A percentile compares a stretch with the other conserved stretches of the same genome.
These are phyloP conservation scores for Rhizopus arrhizus DNA, from an alignment of 371 early-diverging fungal species.

Conservation along the genomic window DNA sequence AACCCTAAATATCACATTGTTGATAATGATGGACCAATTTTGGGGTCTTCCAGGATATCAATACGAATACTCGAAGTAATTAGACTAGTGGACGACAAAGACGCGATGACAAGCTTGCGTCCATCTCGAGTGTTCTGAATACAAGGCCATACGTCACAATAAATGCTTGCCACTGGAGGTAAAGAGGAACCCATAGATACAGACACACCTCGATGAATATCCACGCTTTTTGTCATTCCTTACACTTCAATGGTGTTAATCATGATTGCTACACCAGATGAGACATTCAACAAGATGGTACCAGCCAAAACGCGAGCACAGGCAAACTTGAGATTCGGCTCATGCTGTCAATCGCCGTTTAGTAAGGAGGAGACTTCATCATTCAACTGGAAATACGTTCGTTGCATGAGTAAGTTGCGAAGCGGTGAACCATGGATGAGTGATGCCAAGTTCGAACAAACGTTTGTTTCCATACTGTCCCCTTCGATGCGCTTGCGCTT, in stretches of 20 bases:
- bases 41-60: conserved; percentile 4
- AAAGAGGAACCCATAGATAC: not conserved
- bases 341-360: conserved; percentile 5
- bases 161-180: conserved; percentile 3
- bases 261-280: conserved; percentile 24
- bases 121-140: conserved; percentile 8
- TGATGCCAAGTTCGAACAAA: conserved; percentile 1
- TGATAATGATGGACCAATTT: conserved; percentile 5
- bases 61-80: conserved; percentile 16
- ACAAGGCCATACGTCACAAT: conserved; percentile 16
- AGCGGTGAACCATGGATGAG: conserved; percentile 3
- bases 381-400: not conserved
- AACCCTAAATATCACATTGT: too few species aligned
- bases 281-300: conserved; percentile 17
- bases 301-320: conserved; percentile 22
- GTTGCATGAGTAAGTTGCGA: not conserved
- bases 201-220: conserved; percentile 12
- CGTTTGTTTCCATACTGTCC: not conserved
- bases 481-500: not conserved
- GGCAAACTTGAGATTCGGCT: conserved; percentile 5
- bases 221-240: conserved; percentile 21
- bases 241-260: conserved; percentile 36
- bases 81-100: conserved; percentile 8
- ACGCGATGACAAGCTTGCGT: conserved; percentile 11
- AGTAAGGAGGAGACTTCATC: not conserved